phyloP scores from a whole-genome alignment of 192 early-diverging fungal genomes.

The Coemansia sp. region DNA sequence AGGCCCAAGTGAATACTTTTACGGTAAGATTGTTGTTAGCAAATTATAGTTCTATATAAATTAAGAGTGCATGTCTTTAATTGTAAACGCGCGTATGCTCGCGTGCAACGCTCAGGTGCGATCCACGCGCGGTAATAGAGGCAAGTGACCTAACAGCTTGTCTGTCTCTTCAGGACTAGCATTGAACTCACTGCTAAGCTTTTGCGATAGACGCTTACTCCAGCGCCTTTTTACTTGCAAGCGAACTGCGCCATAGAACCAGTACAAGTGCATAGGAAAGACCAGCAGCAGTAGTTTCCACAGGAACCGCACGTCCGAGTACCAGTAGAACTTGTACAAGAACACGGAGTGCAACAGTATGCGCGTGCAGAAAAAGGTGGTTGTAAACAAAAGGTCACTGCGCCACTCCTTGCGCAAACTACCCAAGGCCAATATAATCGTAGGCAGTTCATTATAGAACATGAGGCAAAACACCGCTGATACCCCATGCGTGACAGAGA shows the following conservation, averaged over 20 bases:
- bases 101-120: neutral
- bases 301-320: conserved; percentile 21
- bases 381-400: conserved; percentile 56
- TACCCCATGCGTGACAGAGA: conserved; percentile 26
- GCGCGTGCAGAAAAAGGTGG: conserved; percentile 56
- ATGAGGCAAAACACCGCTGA: conserved; percentile 49
- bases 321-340: conserved; percentile 32
- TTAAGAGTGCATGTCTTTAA: neutral
- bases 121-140: neutral
- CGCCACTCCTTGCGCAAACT: conserved; percentile 50
- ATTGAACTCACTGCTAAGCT: neutral
- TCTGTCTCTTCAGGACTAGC: neutral
- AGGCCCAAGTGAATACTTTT: neutral
- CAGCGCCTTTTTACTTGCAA: neutral
- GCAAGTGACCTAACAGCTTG: neutral
- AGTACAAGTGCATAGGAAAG: conserved; percentile 57
- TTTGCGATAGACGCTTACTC: neutral
- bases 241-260: conserved; percentile 48
- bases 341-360: conserved; percentile 56
- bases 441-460: conserved; percentile 61
- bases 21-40: no score
- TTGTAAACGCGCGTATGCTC: neutral
- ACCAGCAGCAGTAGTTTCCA: conserved; percentile 42
- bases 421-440: conserved; percentile 58
- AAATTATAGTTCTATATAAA: neutral